Conservation (phyloP, 129 eudicot genomes). For the Flaveria sonorensis region DNA sequence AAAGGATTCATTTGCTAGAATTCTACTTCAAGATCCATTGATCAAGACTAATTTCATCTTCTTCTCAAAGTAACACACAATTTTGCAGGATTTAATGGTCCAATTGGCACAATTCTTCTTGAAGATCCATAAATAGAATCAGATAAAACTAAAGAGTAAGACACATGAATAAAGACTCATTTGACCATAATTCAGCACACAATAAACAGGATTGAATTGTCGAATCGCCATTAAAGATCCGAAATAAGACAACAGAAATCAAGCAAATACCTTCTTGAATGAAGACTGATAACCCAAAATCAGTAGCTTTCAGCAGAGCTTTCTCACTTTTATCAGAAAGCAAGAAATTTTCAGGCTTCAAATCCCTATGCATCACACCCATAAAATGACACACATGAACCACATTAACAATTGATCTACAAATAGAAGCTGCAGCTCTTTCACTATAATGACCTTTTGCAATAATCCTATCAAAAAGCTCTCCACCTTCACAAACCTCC, state of each 20-base stretch:
- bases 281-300: slow-evolving; percentile 88
- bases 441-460: slow-evolving; percentile 93
- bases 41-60: neutral
- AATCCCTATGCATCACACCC: slow-evolving; percentile 95
- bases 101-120: neutral
- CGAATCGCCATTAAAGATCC: slow-evolving; percentile 18
- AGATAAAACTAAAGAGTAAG: neutral
- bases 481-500: slow-evolving; percentile 97
- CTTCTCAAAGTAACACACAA: too few species aligned
- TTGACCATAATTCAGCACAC: slow-evolving; percentile 1
- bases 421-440: slow-evolving; percentile 77
- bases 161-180: slow-evolving; percentile 4
- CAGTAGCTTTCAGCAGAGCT: slow-evolving; percentile 76
- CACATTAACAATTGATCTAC: slow-evolving; percentile 84
- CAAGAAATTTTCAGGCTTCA: slow-evolving; percentile 94
- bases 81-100: slow-evolving; percentile 12
- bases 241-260: neutral
- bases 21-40: neutral
- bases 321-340: slow-evolving; percentile 62
- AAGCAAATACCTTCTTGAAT: slow-evolving; percentile 69
- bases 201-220: neutral
- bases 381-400: slow-evolving; percentile 91
- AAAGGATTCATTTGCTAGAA: neutral
- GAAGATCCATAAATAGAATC: slow-evolving; percentile 5
- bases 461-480: slow-evolving; percentile 84